Conservation (phyloP, 2,329 filamentous ascomycete species). For the Fusarium paranaense region DNA sequence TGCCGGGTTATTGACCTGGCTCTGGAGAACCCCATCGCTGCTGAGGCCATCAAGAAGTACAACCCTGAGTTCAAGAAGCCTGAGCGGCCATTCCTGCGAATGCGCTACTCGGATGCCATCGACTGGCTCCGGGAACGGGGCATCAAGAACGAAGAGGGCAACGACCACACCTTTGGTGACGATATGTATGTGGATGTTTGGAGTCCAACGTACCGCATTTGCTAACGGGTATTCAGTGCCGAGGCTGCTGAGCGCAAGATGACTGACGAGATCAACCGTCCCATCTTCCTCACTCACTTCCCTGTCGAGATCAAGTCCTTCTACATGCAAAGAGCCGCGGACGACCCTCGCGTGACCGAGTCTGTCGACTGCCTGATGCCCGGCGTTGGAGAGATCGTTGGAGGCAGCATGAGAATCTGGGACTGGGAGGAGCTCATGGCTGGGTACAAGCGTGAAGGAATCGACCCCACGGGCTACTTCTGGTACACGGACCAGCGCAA, state of each 20-base stretch:
- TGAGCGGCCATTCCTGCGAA: conserved; percentile 88
- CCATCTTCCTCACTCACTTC: conserved; percentile 98
- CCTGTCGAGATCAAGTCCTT: conserved; percentile 98
- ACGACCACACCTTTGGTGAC: conserved; percentile 92
- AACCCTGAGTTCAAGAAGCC: conserved; percentile 92
- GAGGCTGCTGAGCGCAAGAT: conserved; percentile 96
- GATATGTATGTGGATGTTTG: conserved; percentile 70
- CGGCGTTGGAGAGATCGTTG: conserved; percentile 96
- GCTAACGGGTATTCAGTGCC: conserved; percentile 57
- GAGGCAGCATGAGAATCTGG: conserved; percentile 96
- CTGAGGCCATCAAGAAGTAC: conserved; percentile 81
- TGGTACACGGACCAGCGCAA: conserved; percentile 99
- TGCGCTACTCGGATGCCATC: conserved; percentile 95
- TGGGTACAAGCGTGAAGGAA: conserved; percentile 88
- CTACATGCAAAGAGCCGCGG: conserved; percentile 93
- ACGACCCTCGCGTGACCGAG: conserved; percentile 88
- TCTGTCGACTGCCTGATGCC: conserved; percentile 90
- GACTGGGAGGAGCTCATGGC: conserved; percentile 89
- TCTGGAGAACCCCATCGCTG: conserved; percentile 78
- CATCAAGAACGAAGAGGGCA: conserved; percentile 92
- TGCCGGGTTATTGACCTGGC: conserved; percentile 85
- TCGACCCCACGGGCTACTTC: conserved; percentile 88
- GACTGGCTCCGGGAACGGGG: conserved; percentile 91
- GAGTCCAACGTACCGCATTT: not conserved
- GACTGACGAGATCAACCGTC: conserved; percentile 95